phyloP scores from a whole-genome alignment of 2,329 filamentous ascomycete genomes.

The Hymenoscyphus infarciens region DNA sequence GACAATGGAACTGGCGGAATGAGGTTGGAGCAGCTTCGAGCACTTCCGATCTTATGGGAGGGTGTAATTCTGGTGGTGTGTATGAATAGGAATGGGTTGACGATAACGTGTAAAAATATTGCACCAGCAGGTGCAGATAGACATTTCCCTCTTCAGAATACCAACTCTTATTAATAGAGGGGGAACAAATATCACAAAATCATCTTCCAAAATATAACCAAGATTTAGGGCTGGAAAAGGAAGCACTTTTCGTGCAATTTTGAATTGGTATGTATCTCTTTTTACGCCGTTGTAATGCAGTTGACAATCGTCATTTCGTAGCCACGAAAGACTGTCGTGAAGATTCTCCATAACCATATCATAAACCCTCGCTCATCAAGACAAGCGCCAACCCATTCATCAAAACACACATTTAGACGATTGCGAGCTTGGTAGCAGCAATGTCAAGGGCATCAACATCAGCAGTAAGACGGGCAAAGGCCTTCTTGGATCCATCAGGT shows the following conservation, averaged over 20 bases:
- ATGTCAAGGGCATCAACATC: slow-evolving; percentile 99
- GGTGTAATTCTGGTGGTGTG: slow-evolving; percentile 1
- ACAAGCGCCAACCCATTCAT: slow-evolving; percentile 42
- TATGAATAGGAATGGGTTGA: not conserved
- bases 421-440: slow-evolving; percentile 96
- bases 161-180: not conserved
- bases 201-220: not conserved
- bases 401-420: slow-evolving; percentile 67
- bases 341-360: slow-evolving; percentile 26
- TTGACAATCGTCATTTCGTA: slow-evolving; percentile 27
- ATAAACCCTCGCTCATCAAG: slow-evolving; percentile 23
- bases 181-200: slow-evolving; percentile 4
- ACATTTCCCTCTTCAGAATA: not conserved
- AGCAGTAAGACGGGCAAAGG: slow-evolving; percentile 88
- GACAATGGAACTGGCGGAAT: too few species aligned
- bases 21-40: not conserved
- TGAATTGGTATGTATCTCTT: slow-evolving; percentile 33
- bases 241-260: slow-evolving; percentile 28
- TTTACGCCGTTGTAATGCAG: slow-evolving; percentile 35
- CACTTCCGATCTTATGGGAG: not conserved
- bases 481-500: slow-evolving; percentile 98
- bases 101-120: slow-evolving; percentile 1
- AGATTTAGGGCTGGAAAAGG: slow-evolving; percentile 13
- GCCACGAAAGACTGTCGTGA: slow-evolving; percentile 23
- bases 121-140: not conserved